Base-by-base conservation (phyloP, 805 yeast genomes). In the Sugiyamaella qingdaonensis region DNA sequence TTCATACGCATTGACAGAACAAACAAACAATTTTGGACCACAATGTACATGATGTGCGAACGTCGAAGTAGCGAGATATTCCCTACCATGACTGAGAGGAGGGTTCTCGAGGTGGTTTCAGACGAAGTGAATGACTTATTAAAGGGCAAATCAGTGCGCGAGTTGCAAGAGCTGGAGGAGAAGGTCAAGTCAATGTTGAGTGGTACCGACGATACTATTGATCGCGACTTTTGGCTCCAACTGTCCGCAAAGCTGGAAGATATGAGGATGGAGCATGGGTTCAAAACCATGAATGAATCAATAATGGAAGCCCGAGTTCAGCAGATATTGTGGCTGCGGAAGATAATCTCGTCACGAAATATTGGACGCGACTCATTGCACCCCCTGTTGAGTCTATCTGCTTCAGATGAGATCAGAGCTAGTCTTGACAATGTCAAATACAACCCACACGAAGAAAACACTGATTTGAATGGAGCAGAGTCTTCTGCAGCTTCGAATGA, bases 201-300 rank as follows among this genome's bases (percentile, higher is more conserved):
- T 8, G 45, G 54, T 13, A 56, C 56, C 29, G 55, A 52, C 3
- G 52, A 54, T 0, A 18, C 39, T 11, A 49, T 63, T 9, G 68
- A 67, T 42, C 54, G 56, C 5, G 67, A 61, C 37, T 67, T 67
- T 48, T 67, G 71, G 71, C 48, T 49, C 11, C 61, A 54, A 21
- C 39, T 67, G 44, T 46, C 58, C 21, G 54, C 58, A 29, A 64
- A 64, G 39, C 45, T 67, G 24, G 14, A 47, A 5, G 24, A 13
- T 16, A 4, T 16, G 24, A 39, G 13, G 13, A 14, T 21, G 13
- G 19, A 39, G 24, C 24, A 14, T 10, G 4, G 43, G 19, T 14
- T 39, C 4, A 21, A 39, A 4, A 21, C 21, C 3, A 11, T 39
- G 19, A 39, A 16, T n/a, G 19, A 16, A 10, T 3, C 13, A 10